These are phyloP conservation scores for Scytalidium lignicola DNA, from an alignment of 2,329 filamentous ascomycete species.

Conservation along the genomic window DNA sequence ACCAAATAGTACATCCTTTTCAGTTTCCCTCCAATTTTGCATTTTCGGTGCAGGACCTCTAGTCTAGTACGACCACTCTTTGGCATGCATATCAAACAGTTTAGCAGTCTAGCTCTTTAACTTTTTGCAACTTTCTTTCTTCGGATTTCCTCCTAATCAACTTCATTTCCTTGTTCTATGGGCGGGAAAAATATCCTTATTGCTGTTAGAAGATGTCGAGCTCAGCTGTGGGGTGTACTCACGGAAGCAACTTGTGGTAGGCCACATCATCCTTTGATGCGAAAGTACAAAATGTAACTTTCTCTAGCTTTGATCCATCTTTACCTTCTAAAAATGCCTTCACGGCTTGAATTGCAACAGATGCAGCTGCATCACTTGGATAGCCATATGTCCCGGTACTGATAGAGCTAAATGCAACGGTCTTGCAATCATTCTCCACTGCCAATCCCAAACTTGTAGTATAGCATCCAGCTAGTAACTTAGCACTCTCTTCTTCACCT, in stretches of 20 bases:
- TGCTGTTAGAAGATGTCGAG: slow-evolving; percentile 3
- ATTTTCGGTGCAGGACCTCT: no score
- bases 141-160: not conserved
- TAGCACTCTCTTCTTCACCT: slow-evolving; percentile 36
- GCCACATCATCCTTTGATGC: slow-evolving; percentile 68
- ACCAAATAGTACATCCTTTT: no score
- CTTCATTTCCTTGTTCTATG: slow-evolving; percentile 25
- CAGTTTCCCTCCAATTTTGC: no score
- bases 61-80: no score
- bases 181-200: slow-evolving; percentile 44
- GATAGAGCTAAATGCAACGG: slow-evolving; percentile 76
- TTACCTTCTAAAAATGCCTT: slow-evolving; percentile 47
- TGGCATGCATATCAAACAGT: no score
- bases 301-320: slow-evolving; percentile 51
- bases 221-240: slow-evolving; percentile 34
- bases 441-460: slow-evolving; percentile 67
- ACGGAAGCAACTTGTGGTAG: slow-evolving; percentile 71
- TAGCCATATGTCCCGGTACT: slow-evolving; percentile 92
- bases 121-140: not conserved
- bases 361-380: slow-evolving; percentile 66
- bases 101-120: no score
- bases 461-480: slow-evolving; percentile 61
- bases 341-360: slow-evolving; percentile 60
- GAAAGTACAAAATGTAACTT: slow-evolving; percentile 83
- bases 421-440: slow-evolving; percentile 57